Base-by-base conservation (phyloP, 768 basidiomycete species). In the Collybia nuda region DNA sequence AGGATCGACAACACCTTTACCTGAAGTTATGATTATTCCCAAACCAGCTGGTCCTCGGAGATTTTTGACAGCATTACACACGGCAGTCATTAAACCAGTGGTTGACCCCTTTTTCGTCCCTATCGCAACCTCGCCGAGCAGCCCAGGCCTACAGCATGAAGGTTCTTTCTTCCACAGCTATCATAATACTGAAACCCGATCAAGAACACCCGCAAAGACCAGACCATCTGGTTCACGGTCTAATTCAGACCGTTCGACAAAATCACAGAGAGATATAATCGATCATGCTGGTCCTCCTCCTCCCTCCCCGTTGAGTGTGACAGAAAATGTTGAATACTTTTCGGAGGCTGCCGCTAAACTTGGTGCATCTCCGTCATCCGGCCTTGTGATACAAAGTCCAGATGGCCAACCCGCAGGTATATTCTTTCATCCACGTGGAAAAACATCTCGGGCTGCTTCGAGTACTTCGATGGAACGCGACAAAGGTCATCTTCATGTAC, bases 1-100 rank as follows among this genome's bases (percentile, higher is more conserved):
- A 18, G 67, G 71, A 29, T 69, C 78, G 9, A 52, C 73, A 60
- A 62, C 71, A 19, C 73, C 77, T 14, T 66, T 88, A 9, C 87
- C 97, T 1, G 97, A 99, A 59, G 83, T 99, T 23, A 90, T 98
- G 80, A 92, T 99, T 57, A 87, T 98, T 35, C 96, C 95, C 18
- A 99, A 98, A 69, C 96, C 96, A 8, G 95, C 90, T 15, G 96
- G 97, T 4, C 97, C 97, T 6, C 84, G 96, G 35, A 84, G 96
- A 7, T 86, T 98, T 58, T 73, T 99, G 57, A 95, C 94, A 18
- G 89, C 94, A 21, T 74, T 99, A 15, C 89, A 96, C 64, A 98
- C 92, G 3, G 94, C 94, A 1, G 78, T 91, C 43, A 88, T 82
- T 7, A 90, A 86, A 56, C 95, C 97, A 0, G 63, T 82, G 9